Evolutionary conservation across 805 yeast species (phyloP).

Genomic region (Teunomyces panamensis): DNA sequence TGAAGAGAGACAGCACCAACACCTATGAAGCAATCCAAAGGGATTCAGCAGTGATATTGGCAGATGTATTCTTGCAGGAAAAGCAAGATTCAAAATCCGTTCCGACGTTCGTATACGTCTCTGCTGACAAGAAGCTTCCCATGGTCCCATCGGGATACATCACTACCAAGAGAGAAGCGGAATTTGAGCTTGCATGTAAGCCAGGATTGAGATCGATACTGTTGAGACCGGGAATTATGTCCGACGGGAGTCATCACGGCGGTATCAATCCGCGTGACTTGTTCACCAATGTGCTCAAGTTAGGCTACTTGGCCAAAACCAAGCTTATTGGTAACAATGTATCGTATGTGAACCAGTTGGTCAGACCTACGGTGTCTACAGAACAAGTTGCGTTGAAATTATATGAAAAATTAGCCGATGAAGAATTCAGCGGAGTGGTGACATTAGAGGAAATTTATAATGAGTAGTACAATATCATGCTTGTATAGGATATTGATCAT

Average conservation of each 20-base stretch:
- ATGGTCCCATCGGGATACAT: conserved; percentile 70
- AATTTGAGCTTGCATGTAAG: conserved; percentile 49
- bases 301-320: conserved; percentile 44
- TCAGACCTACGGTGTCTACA: conserved; percentile 65
- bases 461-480: background rate
- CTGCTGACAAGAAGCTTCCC: conserved; percentile 75
- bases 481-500: background rate
- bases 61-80: conserved; percentile 49
- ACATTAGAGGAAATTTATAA: conserved; percentile 46
- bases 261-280: conserved; percentile 36
- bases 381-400: conserved; percentile 64
- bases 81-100: conserved; percentile 9
- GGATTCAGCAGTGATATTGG: conserved; percentile 64
- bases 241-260: conserved; percentile 43
- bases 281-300: conserved; percentile 41
- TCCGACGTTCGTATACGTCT: conserved; percentile 62
- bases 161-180: conserved; percentile 75
- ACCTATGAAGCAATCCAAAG: conserved; percentile 65
- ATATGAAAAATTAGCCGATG: conserved; percentile 52
- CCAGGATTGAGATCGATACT: conserved; percentile 55
- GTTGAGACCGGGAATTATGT: conserved; percentile 83
- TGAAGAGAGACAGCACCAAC: conserved; percentile 43
- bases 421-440: conserved; percentile 54
- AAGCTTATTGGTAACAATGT: conserved; percentile 36
- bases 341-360: conserved; percentile 41